Evolutionary conservation across 805 yeast genomes (phyloP).

Genomic region (Schizosaccharomyces pombe): DNA sequence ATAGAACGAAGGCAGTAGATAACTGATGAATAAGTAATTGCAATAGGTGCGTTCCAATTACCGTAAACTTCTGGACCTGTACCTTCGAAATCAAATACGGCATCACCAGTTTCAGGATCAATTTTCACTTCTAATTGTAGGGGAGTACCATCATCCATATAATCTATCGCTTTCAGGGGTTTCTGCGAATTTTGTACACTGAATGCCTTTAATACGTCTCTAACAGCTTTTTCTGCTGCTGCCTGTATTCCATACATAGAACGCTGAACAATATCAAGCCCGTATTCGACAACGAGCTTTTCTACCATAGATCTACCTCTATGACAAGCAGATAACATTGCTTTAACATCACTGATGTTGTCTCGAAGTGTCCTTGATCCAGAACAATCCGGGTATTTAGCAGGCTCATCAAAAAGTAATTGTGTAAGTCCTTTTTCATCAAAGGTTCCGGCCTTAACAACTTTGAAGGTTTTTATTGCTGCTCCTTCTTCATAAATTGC

Average conservation of each 20-base stretch:
- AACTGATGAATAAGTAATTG: conserved; percentile 72
- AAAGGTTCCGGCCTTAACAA: conserved; percentile 48
- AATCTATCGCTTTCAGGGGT: conserved; percentile 31
- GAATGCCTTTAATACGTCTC: conserved; percentile 25
- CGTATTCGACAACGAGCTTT: conserved; percentile 37
- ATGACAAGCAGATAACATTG: conserved; percentile 71
- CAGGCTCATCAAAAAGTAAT: conserved; percentile 46
- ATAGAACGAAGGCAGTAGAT: conserved; percentile 67
- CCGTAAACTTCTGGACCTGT: conserved; percentile 76
- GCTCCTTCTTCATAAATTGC: conserved; percentile 92
- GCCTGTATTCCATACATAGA: conserved; percentile 67
- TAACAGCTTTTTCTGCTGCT: conserved; percentile 54
- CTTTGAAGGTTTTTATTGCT: conserved; percentile 49
- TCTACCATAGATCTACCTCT: conserved; percentile 52
- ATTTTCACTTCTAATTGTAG: conserved; percentile 28
- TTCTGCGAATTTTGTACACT: conserved; percentile 18
- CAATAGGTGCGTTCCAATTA: conserved; percentile 76
- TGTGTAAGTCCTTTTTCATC: conserved; percentile 47
- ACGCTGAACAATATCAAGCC: conserved; percentile 31
- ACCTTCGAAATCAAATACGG: conserved; percentile 63
- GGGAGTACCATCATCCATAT: conserved; percentile 60
- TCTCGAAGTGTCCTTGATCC: conserved; percentile 72
- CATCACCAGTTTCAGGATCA: conserved; percentile 27
- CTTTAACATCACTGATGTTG: conserved; percentile 61
- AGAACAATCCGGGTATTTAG: conserved; percentile 61